Percentiles rank a stretch among this genome's conserved stretches.
Evolutionary conservation across 345 rosid species (phyloP).

Genomic region (Dipteronia dyeriana): DNA sequence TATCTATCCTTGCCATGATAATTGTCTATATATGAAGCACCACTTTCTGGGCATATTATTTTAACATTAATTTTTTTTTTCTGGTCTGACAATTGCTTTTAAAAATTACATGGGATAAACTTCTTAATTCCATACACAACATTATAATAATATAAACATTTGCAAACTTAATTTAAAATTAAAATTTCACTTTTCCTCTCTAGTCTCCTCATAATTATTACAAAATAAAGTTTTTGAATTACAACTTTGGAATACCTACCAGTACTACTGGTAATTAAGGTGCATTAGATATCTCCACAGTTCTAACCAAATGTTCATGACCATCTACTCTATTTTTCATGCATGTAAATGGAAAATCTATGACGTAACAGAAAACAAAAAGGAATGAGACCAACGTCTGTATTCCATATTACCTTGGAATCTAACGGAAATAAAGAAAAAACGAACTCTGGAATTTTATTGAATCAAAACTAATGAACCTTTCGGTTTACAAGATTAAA

Average conservation of each 20-base stretch:
- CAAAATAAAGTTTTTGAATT: too few species aligned
- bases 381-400: too few species aligned
- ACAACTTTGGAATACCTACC: background rate
- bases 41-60: background rate
- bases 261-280: background rate
- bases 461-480: too few species aligned
- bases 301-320: background rate
- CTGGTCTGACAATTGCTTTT: too few species aligned
- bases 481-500: too few species aligned
- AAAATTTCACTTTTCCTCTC: background rate
- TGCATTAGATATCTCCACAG: background rate
- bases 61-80: background rate
- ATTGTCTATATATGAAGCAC: conserved; percentile 1
- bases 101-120: background rate
- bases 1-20: background rate
- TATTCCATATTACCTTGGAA: too few species aligned
- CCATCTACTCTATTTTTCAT: background rate
- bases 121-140: background rate
- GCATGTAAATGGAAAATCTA: background rate
- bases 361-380: too few species aligned
- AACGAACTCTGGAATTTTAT: too few species aligned
- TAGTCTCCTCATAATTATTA: background rate
- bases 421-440: too few species aligned
- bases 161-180: background rate
- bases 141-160: background rate